Evolutionary conservation across 2,329 filamentous ascomycete species (phyloP).

Genomic region (Colletotrichum sp.): DNA sequence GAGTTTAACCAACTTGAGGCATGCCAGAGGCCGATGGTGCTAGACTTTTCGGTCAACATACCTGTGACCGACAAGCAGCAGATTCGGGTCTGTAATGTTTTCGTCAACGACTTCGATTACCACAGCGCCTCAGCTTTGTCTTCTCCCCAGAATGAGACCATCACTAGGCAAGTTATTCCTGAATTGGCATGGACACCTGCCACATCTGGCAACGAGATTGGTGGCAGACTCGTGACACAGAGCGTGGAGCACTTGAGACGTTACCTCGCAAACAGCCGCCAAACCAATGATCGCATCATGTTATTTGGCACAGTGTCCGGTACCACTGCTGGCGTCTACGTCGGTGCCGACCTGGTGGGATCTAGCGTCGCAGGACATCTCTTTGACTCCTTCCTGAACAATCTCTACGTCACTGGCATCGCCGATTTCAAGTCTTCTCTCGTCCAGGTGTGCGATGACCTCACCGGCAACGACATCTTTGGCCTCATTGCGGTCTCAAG

Average conservation of each 20-base stretch:
- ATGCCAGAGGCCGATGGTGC: neutral
- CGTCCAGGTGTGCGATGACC: conserved; percentile 34
- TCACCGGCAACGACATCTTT: conserved; percentile 30
- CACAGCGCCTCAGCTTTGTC: neutral
- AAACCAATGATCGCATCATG: neutral
- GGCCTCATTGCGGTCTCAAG: conserved; percentile 32
- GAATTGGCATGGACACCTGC: conserved; percentile 4
- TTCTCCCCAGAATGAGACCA: neutral
- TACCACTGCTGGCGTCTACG: conserved; percentile 24
- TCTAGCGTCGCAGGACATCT: conserved; percentile 3
- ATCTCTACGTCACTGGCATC: neutral
- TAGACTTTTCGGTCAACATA: neutral
- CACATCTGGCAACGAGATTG: neutral
- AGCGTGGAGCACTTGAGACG: conserved; percentile 5
- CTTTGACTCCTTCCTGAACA: neutral
- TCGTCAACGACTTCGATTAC: neutral
- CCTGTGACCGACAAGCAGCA: conserved; percentile 5
- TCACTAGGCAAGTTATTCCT: neutral
- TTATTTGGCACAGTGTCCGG: conserved; percentile 8
- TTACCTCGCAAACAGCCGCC: neutral
- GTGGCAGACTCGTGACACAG: neutral
- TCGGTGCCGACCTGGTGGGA: conserved; percentile 23
- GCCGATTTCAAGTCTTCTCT: conserved; percentile 18
- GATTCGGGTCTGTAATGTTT: conserved; percentile 10
- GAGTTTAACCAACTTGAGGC: conserved; percentile 4